Conservation (phyloP, 73 alveolate genomes). For the Tetrahymena malaccensis region DNA sequence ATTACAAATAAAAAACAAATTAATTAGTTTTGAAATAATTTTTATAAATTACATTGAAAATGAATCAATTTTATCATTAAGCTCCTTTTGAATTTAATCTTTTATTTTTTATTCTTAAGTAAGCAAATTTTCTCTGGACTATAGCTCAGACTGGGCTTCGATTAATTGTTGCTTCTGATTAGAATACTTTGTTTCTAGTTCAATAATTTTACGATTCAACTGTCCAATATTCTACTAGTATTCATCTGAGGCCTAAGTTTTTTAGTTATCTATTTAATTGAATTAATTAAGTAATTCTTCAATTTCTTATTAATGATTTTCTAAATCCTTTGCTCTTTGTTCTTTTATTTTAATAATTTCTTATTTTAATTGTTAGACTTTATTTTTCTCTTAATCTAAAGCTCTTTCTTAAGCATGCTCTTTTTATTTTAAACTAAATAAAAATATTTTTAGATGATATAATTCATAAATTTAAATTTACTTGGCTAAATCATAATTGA, state of each 20-base stretch:
- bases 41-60: neutral
- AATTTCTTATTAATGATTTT: neutral
- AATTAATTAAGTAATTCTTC: neutral
- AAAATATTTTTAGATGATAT: neutral
- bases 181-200: neutral
- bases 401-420: neutral
- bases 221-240: neutral
- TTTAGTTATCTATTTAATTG: neutral
- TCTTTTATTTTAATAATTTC: neutral
- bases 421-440: neutral
- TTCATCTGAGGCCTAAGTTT: neutral
- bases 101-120: neutral
- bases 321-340: neutral
- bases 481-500: neutral
- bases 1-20: neutral
- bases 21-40: neutral
- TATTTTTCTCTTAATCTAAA: neutral
- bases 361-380: neutral
- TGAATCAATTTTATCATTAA: neutral
- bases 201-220: neutral
- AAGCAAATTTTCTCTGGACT: neutral
- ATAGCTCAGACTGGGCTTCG: neutral
- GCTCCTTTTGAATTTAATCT: neutral
- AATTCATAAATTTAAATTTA: neutral
- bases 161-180: neutral